Evolutionary conservation across 202 grass and related monocot genomes (phyloP), one percentile per base, ranked within the genome.

Genomic region (Carex arenaria): DNA sequence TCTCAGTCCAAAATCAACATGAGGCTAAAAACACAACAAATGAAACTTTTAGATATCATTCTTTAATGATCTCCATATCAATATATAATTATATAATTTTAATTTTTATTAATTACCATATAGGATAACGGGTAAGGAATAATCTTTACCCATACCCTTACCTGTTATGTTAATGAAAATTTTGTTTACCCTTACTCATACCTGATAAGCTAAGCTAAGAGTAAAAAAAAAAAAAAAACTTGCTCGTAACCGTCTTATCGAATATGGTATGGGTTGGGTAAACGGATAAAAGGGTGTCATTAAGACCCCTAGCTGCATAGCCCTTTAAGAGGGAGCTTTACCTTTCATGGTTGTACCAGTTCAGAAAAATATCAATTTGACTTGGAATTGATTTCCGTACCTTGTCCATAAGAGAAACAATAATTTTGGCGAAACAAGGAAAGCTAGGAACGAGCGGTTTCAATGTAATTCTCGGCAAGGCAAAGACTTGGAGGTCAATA

Each of bases 1-100:
- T 82, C 90, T 95, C 55, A 95, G 85, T 78, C 93, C 93, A 79
- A 95, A 95, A 72, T 95, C 93, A 85, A 95, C 88, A 82, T 95
- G 93, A 54, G 93, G 93, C 93, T 95, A 67, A 65, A 90, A 68
- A 88, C 49, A 54, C 51, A 78, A 61, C 31, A 77, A 69, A 10
- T 10, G 63, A 40, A 40, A 40, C 60, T 56, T 78, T 78, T 78
- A 73, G 19, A 52, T 72, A 57, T 9, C 9, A 13, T 78, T 19
- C 14, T 63, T 5, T 45, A 31, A 40, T 40, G 5, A 40, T 40
- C 5, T 40, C 38, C 38, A 40, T 40, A 36, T 36, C 34, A 36
- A 36, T 36, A 40, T 40, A 40, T 40, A 40, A 40, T 40, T 40
- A 40, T 40, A 40, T 40, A 40, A 40, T 40, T 40, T 40, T 40